Conservation (phyloP, 2,329 filamentous ascomycete species). For the Botrytis paeoniae region DNA sequence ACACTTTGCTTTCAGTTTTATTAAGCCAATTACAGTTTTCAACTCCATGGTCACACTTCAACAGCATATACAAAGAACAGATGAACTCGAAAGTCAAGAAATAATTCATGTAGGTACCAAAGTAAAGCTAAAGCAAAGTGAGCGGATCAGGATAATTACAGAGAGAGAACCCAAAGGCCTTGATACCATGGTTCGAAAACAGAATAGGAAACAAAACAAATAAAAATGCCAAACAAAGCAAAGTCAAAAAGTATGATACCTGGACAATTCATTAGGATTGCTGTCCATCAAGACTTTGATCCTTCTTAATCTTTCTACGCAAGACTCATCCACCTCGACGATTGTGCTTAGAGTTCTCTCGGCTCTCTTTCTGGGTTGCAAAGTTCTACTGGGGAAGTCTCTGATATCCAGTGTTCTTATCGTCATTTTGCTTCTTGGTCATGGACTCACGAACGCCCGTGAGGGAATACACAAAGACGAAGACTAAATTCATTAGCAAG, state of each 20-base stretch:
- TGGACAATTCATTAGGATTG: background rate
- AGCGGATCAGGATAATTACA: background rate
- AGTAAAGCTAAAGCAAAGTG: conserved; percentile 7
- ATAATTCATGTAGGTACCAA: background rate
- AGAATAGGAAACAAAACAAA: background rate
- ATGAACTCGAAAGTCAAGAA: background rate
- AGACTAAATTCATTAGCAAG: conserved; percentile 23
- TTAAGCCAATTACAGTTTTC: background rate
- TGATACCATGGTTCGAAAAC: background rate
- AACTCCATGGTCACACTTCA: no score
- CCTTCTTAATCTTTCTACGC: background rate
- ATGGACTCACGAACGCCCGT: conserved; percentile 28
- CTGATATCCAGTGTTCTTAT: conserved; percentile 27
- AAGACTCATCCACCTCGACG: conserved; percentile 1
- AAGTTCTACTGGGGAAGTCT: conserved; percentile 28
- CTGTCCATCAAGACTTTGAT: background rate
- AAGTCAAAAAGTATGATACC: conserved; percentile 2
- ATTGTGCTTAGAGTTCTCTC: background rate
- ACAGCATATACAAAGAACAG: background rate
- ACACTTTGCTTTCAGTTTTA: background rate
- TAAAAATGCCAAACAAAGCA: conserved; percentile 3
- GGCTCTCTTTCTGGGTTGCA: background rate
- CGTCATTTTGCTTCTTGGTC: conserved; percentile 25
- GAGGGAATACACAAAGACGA: conserved; percentile 27
- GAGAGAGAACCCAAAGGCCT: background rate